Evolutionary conservation across 2,329 filamentous ascomycete genomes (phyloP), one percentile per base, ranked within the genome.

Genomic region (Xylariaceae sp.): DNA sequence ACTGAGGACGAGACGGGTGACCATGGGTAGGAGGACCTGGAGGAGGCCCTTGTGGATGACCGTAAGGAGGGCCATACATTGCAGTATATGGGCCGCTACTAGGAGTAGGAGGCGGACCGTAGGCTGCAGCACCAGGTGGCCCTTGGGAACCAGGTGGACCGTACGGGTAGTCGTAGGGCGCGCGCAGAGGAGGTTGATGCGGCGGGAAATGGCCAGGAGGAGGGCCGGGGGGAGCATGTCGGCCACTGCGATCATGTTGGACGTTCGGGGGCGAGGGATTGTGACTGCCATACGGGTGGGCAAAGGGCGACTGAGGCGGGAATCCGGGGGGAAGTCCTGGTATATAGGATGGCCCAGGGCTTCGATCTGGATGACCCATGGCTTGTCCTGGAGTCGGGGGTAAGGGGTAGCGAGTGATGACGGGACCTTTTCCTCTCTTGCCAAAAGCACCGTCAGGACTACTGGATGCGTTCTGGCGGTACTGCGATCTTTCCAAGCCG

Each of bases 331-430:
- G 45, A 37, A 50, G 52, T 7, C 41, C 39, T 28, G 45, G 34
- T 37, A 37, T 37, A 24, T 40, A 41, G 15, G 13, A 7, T 6
- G 30, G 12, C 13, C 30, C 30, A 16, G 39, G 41, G 4, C 43
- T 26, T 32, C 31, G 44, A 19, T 48, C 46, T 19, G 49, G 52
- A 30, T 39, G 52, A 30, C 40, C 38, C n/a, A 47, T 41, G 36
- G 41, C 28, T 29, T 47, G 43, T 9, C 47, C 37, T 9, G 42
- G 48, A 11, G 47, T 43, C 38, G 45, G 42, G 6, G 60, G 60
- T 31, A 50, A 52, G 13, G 57, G 52, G 24, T 62, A 63, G 31
- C 58, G 58, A 15, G 59, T 62, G 26, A 63, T 57, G 15, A 62
- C 49, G 9, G 60, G 58, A 4, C 57, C 59, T 41, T 59, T 63